Base-by-base conservation (phyloP, 495 filamentous ascomycete species). In the Penicillium herquei region DNA sequence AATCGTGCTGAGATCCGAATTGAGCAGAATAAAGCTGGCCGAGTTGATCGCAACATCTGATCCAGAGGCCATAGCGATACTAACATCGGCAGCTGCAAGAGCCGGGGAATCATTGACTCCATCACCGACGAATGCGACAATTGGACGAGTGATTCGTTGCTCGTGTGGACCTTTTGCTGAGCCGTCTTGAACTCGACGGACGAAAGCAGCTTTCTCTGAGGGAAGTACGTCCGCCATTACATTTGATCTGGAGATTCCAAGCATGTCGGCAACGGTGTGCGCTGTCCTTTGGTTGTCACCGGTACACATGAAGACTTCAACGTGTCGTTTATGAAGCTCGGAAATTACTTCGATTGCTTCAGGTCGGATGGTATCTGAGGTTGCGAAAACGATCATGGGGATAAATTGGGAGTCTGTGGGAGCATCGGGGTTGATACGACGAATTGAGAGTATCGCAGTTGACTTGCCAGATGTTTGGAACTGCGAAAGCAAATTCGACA, bases 21-120 rank as follows among this genome's bases (percentile, higher is more conserved):
- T 86, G 16, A 95, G 80, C n/a, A 96, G 82, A 49, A 96, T 88
- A 70, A 96, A 96, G 45, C 86, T 85, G 0, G 91, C 86, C 9
- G 87, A 87, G 45, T 83, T 84, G 65, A 96, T 87, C 26, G 92
- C 92, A 8, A 96, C 85, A 61, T 96, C 92, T 0, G 86, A 88
- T 30, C 91, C 92, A 1, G 86, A 88, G 6, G 88, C 88, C 64
- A 96, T 86, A 14, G 92, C 89, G 48, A 96, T 87, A 48, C 89
- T 90, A 0, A 96, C 86, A 62, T 94, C 88, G 17, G 92, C 88
- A 16, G 81, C 81, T 6, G 87, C 81, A 31, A 96, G 81, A 12
- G 92, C 91, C 2, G 92, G 90, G 3, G 88, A 83, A 67, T 96
- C 92, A 68, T 96, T 96, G 68, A 95, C 88, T 51, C 91, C 92